Evolutionary conservation across 2,329 filamentous ascomycete species (phyloP).

Genomic region (Hansfordia pulvinata): DNA sequence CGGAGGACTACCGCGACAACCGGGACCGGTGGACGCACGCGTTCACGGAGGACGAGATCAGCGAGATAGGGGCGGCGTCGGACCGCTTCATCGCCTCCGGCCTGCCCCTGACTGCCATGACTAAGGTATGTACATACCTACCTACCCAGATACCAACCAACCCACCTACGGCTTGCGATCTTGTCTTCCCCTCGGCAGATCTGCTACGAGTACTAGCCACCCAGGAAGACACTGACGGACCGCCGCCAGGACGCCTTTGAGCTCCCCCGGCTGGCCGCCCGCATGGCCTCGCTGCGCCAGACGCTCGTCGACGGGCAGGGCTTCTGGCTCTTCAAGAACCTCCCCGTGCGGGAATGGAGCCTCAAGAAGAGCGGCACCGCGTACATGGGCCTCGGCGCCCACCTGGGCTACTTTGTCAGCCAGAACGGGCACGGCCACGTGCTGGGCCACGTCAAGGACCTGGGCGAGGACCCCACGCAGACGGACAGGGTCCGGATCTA

Average conservation of each 20-base stretch:
- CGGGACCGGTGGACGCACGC: conserved; percentile 61
- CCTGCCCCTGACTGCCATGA: conserved; percentile 57
- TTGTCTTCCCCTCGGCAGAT: too few species aligned
- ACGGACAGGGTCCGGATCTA: conserved; percentile 86
- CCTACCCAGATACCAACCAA: too few species aligned
- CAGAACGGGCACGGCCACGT: conserved; percentile 81
- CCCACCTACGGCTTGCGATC: too few species aligned
- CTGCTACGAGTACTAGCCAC: too few species aligned
- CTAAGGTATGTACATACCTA: conserved; percentile 4
- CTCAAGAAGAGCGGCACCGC: conserved; percentile 68
- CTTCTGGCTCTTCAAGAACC: conserved; percentile 79
- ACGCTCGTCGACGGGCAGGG: conserved; percentile 64
- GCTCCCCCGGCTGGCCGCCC: neutral
- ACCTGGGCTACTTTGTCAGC: conserved; percentile 77
- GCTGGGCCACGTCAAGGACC: conserved; percentile 79
- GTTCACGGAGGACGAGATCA: conserved; percentile 52
- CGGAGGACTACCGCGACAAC: conserved; percentile 46
- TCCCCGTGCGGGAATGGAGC: conserved; percentile 66
- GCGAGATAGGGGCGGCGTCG: conserved; percentile 51
- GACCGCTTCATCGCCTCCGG: conserved; percentile 55
- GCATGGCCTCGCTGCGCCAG: neutral
- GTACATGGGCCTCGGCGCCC: conserved; percentile 78
- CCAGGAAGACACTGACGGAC: too few species aligned
- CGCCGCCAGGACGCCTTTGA: neutral
- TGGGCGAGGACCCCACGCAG: conserved; percentile 67